Conservation (phyloP, 192 early-diverging fungal genomes). For the Coemansia asiatica region DNA sequence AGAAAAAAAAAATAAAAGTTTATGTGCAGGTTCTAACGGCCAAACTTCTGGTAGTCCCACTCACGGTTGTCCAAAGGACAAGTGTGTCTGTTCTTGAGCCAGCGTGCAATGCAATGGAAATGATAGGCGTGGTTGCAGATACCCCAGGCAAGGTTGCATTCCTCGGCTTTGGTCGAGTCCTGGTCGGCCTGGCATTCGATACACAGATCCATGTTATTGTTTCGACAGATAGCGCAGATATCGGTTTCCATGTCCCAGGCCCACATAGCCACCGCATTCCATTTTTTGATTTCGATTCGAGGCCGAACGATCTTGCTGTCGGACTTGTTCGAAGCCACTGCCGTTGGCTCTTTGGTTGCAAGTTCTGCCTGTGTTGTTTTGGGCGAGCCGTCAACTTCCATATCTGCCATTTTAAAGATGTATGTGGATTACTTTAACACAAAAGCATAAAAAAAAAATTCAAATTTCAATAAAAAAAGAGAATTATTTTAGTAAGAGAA, state of each 20-base stretch:
- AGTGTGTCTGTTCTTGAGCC: constrained; percentile 94
- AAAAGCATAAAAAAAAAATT: neutral
- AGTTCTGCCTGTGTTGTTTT: neutral
- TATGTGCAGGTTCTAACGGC: constrained; percentile 12
- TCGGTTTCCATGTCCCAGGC: constrained; percentile 99
- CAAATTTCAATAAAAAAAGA: too few species aligned
- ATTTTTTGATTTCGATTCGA: constrained; percentile 98
- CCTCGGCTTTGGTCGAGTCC: constrained; percentile 85
- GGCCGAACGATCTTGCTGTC: constrained; percentile 51
- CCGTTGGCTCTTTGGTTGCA: constrained; percentile 9
- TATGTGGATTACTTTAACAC: neutral
- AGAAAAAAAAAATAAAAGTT: neutral
- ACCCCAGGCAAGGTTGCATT: constrained; percentile 97
- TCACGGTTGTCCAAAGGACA: constrained; percentile 98
- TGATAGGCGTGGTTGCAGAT: constrained; percentile 99
- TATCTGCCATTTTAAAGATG: constrained; percentile 13
- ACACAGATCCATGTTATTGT: constrained; percentile 99
- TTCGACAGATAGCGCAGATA: constrained; percentile 98
- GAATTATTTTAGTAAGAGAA: too few species aligned
- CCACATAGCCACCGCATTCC: constrained; percentile 99
- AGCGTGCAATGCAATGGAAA: constrained; percentile 96
- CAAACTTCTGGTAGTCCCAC: constrained; percentile 97
- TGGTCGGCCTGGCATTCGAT: constrained; percentile 99
- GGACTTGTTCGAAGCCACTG: neutral
- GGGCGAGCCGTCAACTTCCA: constrained; percentile 13